Conservation (phyloP, 192 early-diverging fungal species). For the Haplosporangium gracile region DNA sequence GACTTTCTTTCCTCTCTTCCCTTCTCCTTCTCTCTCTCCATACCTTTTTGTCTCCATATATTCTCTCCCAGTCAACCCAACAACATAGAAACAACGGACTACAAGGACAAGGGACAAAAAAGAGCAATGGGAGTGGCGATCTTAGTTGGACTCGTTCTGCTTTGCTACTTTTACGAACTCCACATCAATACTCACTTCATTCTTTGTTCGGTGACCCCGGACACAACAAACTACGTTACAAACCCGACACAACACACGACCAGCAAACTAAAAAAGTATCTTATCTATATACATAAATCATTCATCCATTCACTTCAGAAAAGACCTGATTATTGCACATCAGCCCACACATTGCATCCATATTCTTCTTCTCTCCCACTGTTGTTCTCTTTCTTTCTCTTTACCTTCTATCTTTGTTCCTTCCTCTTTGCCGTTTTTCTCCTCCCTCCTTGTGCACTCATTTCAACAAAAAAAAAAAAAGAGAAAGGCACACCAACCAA, state of each 20-base stretch:
- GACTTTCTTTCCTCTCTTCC: not conserved
- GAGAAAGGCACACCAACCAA: not conserved
- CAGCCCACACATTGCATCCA: not conserved
- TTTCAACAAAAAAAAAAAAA: not conserved
- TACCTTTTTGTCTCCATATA: not conserved
- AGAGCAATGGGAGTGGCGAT: too few relatives aligned
- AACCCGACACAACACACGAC: not conserved
- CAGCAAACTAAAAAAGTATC: not conserved
- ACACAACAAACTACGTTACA: too few relatives aligned
- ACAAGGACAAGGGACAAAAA: too few relatives aligned
- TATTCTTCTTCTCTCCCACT: too few relatives aligned
- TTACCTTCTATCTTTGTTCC: not conserved
- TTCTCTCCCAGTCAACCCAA: not conserved
- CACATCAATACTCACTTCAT: not conserved
- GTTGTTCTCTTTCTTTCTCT: not conserved
- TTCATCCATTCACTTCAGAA: too few relatives aligned
- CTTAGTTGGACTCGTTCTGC: too few relatives aligned
- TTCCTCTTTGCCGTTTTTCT: not conserved
- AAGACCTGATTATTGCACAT: not conserved
- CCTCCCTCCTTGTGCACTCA: not conserved
- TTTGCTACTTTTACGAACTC: too few relatives aligned
- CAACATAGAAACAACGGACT: not conserved
- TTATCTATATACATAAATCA: too few relatives aligned
- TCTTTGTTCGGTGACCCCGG: not conserved
- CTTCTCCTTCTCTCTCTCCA: not conserved